Base-by-base conservation (phyloP, 129 eudicot genomes). In the Escallonia herrerae region DNA sequence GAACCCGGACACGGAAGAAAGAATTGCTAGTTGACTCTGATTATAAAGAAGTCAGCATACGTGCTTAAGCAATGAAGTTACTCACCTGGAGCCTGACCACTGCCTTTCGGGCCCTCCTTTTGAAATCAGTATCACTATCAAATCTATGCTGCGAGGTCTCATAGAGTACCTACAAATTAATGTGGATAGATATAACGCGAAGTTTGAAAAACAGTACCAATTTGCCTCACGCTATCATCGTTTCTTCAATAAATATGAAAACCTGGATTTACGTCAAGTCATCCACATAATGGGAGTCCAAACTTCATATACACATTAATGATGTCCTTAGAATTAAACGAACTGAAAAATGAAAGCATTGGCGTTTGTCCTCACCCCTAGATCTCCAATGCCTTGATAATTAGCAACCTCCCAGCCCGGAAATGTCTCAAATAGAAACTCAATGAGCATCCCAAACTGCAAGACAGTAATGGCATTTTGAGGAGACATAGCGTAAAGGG, bases 371-470 rank as follows among this genome's bases (percentile, higher is more conserved):
- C 89, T 82, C 74, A 88, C 98, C 96, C 89, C 89, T 12, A 89
- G 86, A 67, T 94, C 93, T 55, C 91, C 90, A 61, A 94, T 86
- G 53, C 83, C 94, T 72, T 81, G 88, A 76, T 84, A 93, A 72
- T 68, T 82, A 38, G 76, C 81, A 76, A 57, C 71, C 77, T 94
- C 93, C 83, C 84, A 82, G 4, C 74, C 57, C 3, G 95, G 95
- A 69, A 83, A 79, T 73, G 80, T 79, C 40, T 94, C 99, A 69
- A 86, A 94, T n/a, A 94, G 80, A 64, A 57, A 89, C 70, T 89
- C 99, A 56, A 94, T 89, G 63, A 94, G 71, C 99, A 94, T 94
- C 6, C 99, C 99, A 75, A 94, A 94, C 99, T 94, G 84, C 78
- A 85, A 22, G 71, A 61, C 14, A 51, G 43, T 39, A 0, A 68